Conservation (phyloP, 441 rosid species). For the Gossypium trilobum region DNA sequence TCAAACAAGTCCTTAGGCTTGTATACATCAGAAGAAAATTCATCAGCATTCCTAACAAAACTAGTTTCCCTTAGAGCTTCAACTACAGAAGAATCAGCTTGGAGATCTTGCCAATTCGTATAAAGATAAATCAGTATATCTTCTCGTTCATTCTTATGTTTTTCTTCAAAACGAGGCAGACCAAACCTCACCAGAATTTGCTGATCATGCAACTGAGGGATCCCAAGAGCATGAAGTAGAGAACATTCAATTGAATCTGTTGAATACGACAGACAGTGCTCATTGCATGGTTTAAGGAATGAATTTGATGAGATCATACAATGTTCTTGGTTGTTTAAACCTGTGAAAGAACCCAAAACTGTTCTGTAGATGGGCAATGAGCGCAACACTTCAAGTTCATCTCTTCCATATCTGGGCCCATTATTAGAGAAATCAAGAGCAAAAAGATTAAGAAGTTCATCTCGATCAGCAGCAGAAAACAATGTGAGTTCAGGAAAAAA, state of each 20-base stretch:
- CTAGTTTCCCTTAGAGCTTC: slow-evolving; percentile 78
- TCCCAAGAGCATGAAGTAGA: slow-evolving; percentile 76
- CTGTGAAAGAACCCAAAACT: slow-evolving; percentile 58
- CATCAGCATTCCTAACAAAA: slow-evolving; percentile 77
- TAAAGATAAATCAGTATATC: slow-evolving; percentile 62
- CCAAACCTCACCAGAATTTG: slow-evolving; percentile 84
- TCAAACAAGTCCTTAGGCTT: slow-evolving; percentile 86
- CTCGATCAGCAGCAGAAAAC: slow-evolving; percentile 54
- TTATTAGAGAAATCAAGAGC: slow-evolving; percentile 62
- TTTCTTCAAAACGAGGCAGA: slow-evolving; percentile 71
- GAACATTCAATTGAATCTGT: slow-evolving; percentile 59
- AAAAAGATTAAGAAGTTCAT: slow-evolving; percentile 73
- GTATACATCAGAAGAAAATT: slow-evolving; percentile 51
- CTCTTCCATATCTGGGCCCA: slow-evolving; percentile 54
- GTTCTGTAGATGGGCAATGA: slow-evolving; percentile 86
- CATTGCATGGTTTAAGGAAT: slow-evolving; percentile 76
- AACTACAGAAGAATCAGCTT: slow-evolving; percentile 61
- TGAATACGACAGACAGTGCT: slow-evolving; percentile 60
- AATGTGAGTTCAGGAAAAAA: slow-evolving; percentile 60
- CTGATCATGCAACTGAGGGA: slow-evolving; percentile 72
- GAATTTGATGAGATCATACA: slow-evolving; percentile 75
- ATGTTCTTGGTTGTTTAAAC: slow-evolving; percentile 50
- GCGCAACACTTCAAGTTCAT: slow-evolving; percentile 69
- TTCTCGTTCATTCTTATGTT: slow-evolving; percentile 71
- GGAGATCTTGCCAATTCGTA: slow-evolving; percentile 73